These are phyloP conservation scores for Phaeomoniella chlamydospora DNA, from an alignment of 2,329 filamentous ascomycete species.

Conservation along the genomic window DNA sequence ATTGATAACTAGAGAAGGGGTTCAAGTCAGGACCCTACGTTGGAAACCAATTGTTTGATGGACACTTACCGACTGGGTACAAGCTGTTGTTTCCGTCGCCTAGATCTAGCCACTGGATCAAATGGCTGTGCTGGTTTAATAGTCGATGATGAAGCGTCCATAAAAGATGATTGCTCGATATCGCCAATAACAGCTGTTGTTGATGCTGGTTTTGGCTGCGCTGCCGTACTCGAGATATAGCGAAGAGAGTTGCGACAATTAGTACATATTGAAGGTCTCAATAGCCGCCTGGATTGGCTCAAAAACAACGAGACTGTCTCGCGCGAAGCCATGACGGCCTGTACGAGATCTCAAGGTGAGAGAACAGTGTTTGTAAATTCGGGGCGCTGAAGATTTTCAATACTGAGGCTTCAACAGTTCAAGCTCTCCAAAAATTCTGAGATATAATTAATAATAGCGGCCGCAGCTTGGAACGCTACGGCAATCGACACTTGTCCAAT, in stretches of 20 bases:
- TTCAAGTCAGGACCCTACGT: background rate
- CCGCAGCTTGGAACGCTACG: too few species aligned
- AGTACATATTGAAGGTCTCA: background rate
- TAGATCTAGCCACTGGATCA: slow-evolving; percentile 32
- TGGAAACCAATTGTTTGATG: background rate
- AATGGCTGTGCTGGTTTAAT: slow-evolving; percentile 24
- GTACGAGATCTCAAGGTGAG: too few species aligned
- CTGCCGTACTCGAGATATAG: background rate
- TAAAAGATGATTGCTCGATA: slow-evolving; percentile 31
- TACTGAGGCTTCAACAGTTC: too few species aligned
- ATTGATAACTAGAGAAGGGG: slow-evolving; percentile 60
- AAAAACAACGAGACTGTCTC: background rate
- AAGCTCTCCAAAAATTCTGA: too few species aligned
- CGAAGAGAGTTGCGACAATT: background rate
- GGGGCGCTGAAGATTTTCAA: too few species aligned
- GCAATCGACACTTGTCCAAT: too few species aligned
- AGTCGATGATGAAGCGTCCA: slow-evolving; percentile 18
- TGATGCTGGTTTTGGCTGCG: background rate
- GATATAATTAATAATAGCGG: too few species aligned
- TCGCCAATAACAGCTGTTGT: background rate
- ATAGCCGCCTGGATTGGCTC: background rate
- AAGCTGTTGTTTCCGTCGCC: slow-evolving; percentile 19
- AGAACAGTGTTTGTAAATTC: too few species aligned
- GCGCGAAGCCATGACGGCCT: too few species aligned
- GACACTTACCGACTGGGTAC: slow-evolving; percentile 23